Percentiles rank a stretch among this genome's conserved stretches.
Evolutionary conservation across 805 yeast genomes (phyloP).

Genomic region (Blastobotrys peoriensis): DNA sequence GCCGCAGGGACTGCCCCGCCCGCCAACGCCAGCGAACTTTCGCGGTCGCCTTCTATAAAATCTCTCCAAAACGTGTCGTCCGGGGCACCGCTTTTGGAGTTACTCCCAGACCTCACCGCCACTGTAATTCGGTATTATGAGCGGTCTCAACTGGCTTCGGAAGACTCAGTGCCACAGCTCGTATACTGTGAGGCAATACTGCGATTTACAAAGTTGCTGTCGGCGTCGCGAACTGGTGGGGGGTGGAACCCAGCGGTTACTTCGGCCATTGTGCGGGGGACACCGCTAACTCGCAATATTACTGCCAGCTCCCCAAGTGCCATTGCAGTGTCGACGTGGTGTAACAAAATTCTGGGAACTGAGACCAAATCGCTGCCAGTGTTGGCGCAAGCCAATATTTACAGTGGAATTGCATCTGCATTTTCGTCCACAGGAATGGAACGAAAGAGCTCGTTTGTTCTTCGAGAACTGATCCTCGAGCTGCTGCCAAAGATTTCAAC

Average conservation of each 20-base stretch:
- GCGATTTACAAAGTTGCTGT: slow-evolving; percentile 57
- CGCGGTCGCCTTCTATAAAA: not conserved
- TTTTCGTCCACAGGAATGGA: slow-evolving; percentile 54
- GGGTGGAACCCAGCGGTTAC: slow-evolving; percentile 40
- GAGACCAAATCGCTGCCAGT: slow-evolving; percentile 42
- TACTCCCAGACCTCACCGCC: slow-evolving; percentile 22
- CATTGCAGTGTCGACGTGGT: slow-evolving; percentile 42
- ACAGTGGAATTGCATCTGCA: slow-evolving; percentile 58
- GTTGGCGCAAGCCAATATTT: slow-evolving; percentile 53
- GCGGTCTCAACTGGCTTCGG: slow-evolving; percentile 49
- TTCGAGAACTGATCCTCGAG: slow-evolving; percentile 57
- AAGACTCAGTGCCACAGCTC: slow-evolving; percentile 75
- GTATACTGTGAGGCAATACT: slow-evolving; percentile 69
- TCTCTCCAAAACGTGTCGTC: slow-evolving; percentile 1
- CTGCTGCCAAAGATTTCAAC: slow-evolving; percentile 17
- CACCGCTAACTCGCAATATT: slow-evolving; percentile 25
- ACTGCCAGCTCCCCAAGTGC: slow-evolving; percentile 23
- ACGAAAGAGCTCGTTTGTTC: slow-evolving; percentile 64
- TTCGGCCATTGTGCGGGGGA: slow-evolving; percentile 40
- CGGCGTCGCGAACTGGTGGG: slow-evolving; percentile 44
- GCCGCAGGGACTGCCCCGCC: not conserved
- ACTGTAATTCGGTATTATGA: slow-evolving; percentile 38
- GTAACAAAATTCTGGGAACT: slow-evolving; percentile 42
- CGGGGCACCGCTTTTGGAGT: slow-evolving; percentile 16
- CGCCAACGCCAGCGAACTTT: not conserved